These are phyloP conservation scores for Diplodia sapinea DNA, from an alignment of 2,329 filamentous ascomycete genomes.

Conservation along the genomic window DNA sequence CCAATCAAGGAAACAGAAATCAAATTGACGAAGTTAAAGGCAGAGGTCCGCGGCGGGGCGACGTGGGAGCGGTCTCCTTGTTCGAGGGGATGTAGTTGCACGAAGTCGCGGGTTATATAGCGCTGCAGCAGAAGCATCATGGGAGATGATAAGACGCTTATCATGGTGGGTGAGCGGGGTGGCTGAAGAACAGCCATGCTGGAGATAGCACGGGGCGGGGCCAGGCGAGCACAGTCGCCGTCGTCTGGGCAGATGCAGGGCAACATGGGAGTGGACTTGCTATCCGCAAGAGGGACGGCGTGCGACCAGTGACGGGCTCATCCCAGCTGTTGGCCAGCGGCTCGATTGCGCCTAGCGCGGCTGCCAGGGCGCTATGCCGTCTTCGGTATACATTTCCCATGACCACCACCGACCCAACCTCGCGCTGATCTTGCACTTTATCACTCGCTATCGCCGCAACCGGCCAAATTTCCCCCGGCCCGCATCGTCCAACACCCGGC, in stretches of 20 bases:
- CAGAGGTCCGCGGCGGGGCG: no score
- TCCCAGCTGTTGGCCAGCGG: slow-evolving; percentile 17
- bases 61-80: not conserved
- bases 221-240: not conserved
- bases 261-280: slow-evolving; percentile 27
- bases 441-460: slow-evolving; percentile 26
- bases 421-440: slow-evolving; percentile 21
- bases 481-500: not conserved
- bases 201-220: slow-evolving; percentile 15
- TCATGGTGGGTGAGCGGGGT: slow-evolving; percentile 3
- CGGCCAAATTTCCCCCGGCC: slow-evolving; percentile 28
- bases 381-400: slow-evolving; percentile 29
- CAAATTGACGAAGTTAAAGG: not conserved
- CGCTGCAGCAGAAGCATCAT: not conserved
- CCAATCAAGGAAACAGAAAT: not conserved
- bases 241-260: not conserved
- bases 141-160: slow-evolving; percentile 24
- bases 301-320: slow-evolving; percentile 11
- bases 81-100: slow-evolving; percentile 12
- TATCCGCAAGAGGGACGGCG: slow-evolving; percentile 31
- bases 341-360: slow-evolving; percentile 18
- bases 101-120: slow-evolving; percentile 23
- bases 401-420: slow-evolving; percentile 2
- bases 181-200: not conserved
- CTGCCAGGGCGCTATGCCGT: slow-evolving; percentile 11